Conservation (phyloP, 179 eudicot species). For the Camellia oleifera region DNA sequence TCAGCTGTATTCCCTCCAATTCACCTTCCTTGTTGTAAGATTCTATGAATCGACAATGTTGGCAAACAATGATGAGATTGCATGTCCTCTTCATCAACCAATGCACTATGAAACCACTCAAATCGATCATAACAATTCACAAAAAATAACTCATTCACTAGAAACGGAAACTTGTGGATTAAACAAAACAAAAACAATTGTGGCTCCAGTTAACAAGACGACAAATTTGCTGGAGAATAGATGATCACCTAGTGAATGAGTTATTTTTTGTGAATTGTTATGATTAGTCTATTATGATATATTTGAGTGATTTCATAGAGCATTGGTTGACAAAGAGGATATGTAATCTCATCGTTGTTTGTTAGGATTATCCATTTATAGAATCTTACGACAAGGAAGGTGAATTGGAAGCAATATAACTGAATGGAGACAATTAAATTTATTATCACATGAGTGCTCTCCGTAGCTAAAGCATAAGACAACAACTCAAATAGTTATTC, state of each 20-base stretch:
- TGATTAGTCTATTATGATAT: neutral
- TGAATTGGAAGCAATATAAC: neutral
- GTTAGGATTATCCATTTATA: neutral
- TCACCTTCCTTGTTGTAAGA: neutral
- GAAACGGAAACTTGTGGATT: neutral
- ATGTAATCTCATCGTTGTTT: neutral
- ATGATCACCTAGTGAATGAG: neutral
- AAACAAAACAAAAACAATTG: neutral
- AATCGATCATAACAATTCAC: neutral
- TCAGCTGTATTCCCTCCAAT: neutral
- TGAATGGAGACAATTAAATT: neutral
- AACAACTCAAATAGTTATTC: neutral
- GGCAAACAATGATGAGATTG: neutral
- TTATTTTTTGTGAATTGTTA: neutral
- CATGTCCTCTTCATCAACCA: neutral
- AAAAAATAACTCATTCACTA: neutral
- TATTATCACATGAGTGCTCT: neutral
- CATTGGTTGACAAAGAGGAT: neutral
- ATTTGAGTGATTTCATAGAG: neutral
- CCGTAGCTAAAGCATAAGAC: no score
- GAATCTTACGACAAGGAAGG: neutral
- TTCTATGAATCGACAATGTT: neutral
- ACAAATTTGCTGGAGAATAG: neutral
- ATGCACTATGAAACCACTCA: neutral
- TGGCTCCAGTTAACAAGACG: neutral